phyloP scores from a whole-genome alignment of 345 rosid species.

The Microthlaspi erraticum region DNA sequence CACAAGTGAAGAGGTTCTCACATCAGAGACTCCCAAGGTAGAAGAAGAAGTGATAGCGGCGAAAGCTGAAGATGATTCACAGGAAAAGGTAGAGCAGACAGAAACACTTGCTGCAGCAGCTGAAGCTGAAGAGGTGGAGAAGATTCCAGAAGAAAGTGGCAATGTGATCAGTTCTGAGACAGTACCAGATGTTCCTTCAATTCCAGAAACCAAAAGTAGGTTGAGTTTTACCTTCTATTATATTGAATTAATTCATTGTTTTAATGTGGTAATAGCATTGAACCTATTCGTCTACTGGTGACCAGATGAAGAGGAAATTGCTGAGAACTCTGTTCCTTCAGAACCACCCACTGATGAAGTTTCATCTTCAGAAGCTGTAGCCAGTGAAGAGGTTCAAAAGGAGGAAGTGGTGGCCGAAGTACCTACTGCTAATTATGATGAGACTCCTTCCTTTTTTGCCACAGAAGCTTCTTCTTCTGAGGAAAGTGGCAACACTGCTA shows the following conservation, averaged over 20 bases:
- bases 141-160: constrained; percentile 50
- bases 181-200: constrained; percentile 43
- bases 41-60: constrained; percentile 43
- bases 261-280: constrained; percentile 16
- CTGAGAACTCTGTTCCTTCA: constrained; percentile 48
- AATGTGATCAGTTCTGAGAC: constrained; percentile 47
- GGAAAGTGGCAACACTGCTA: constrained; percentile 42
- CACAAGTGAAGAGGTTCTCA: constrained; percentile 43
- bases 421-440: constrained; percentile 40
- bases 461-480: constrained; percentile 46
- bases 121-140: constrained; percentile 46
- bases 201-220: constrained; percentile 50
- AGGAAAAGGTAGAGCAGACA: constrained; percentile 37
- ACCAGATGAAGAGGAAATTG: constrained; percentile 49
- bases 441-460: constrained; percentile 38
- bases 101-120: constrained; percentile 47
- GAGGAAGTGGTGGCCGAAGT: constrained; percentile 51
- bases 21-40: constrained; percentile 50
- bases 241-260: constrained; percentile 21
- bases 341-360: constrained; percentile 42
- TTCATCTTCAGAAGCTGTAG: constrained; percentile 48
- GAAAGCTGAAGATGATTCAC: constrained; percentile 46
- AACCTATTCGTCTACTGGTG: constrained; percentile 30
- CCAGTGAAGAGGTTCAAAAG: constrained; percentile 49
- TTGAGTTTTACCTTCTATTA: constrained; percentile 15